These are phyloP conservation scores for Bonia amplexicaulis DNA, from an alignment of 176 grass and related monocot species.

Conservation along the genomic window DNA sequence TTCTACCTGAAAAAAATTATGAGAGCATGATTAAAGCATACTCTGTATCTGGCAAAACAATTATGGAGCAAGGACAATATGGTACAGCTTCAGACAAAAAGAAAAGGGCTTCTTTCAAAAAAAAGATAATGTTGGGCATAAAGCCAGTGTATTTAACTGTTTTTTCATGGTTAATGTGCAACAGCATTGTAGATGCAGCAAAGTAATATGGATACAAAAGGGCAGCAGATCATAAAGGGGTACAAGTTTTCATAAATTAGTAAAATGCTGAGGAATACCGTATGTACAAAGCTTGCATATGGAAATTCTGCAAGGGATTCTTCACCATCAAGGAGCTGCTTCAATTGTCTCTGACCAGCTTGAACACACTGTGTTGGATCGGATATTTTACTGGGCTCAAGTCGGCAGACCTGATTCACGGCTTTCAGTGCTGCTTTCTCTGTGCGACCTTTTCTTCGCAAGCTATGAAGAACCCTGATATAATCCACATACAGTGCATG, in stretches of 20 bases:
- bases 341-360: conserved; percentile 64
- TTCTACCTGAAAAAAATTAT: conserved; percentile 58
- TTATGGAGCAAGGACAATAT: conserved; percentile 8
- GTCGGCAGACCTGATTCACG: conserved; percentile 59
- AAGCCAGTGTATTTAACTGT: conserved; percentile 14
- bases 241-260: conserved; percentile 16
- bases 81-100: conserved; percentile 4
- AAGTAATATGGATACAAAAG: conserved; percentile 4
- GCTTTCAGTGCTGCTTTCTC: conserved; percentile 55
- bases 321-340: conserved; percentile 68
- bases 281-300: conserved; percentile 76
- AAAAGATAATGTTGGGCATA: not conserved
- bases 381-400: conserved; percentile 33
- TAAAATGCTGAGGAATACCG: conserved; percentile 47
- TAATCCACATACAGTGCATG: conserved; percentile 84
- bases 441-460: conserved; percentile 57
- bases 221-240: conserved; percentile 13
- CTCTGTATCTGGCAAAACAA: not conserved
- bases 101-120: not conserved
- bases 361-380: conserved; percentile 46
- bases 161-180: not conserved
- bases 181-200: not conserved
- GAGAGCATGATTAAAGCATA: conserved; percentile 12
- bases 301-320: conserved; percentile 98
- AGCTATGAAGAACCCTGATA: conserved; percentile 75